Percentiles rank a stretch among this genome's conserved stretches.
Conservation (phyloP, 306 rosid genomes). For the Dryas octopetala region DNA sequence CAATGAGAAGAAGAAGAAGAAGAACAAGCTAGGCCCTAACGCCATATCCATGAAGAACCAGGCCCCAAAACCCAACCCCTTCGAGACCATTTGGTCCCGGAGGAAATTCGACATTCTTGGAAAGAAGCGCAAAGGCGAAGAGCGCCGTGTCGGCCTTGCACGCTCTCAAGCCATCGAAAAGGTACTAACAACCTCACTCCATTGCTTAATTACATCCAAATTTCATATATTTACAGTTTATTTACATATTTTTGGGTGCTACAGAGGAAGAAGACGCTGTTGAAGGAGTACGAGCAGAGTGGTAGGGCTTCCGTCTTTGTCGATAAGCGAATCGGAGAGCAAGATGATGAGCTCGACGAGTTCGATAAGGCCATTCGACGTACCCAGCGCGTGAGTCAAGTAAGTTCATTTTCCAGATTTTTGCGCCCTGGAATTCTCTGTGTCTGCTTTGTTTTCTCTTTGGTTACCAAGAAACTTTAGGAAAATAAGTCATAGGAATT, state of each 20-base stretch:
- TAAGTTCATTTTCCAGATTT: slow-evolving; percentile 11
- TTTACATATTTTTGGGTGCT: slow-evolving; percentile 12
- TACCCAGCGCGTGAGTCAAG: slow-evolving; percentile 81
- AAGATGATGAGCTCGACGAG: slow-evolving; percentile 61
- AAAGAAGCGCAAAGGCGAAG: slow-evolving; percentile 83
- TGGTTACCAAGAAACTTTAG: neutral
- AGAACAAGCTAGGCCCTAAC: slow-evolving; percentile 51
- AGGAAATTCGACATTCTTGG: slow-evolving; percentile 78
- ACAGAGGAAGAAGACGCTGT: slow-evolving; percentile 77
- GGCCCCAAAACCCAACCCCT: slow-evolving; percentile 57
- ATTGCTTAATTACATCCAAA: neutral
- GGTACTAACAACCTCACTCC: slow-evolving; percentile 22
- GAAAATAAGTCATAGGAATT: neutral
- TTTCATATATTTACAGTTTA: neutral
- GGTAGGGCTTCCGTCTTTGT: slow-evolving; percentile 58
- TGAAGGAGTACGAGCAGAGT: slow-evolving; percentile 75
- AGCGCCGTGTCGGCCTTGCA: slow-evolving; percentile 66
- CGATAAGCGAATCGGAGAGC: slow-evolving; percentile 85
- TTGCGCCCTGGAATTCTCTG: neutral
- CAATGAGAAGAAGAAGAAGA: slow-evolving; percentile 36
- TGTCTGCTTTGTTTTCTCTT: neutral
- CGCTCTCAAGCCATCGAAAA: slow-evolving; percentile 75
- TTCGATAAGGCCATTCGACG: slow-evolving; percentile 80
- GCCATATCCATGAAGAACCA: slow-evolving; percentile 64
- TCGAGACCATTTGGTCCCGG: slow-evolving; percentile 79